Evolutionary conservation across 805 yeast genomes (phyloP).

Genomic region (Dipodascus geniculatus): DNA sequence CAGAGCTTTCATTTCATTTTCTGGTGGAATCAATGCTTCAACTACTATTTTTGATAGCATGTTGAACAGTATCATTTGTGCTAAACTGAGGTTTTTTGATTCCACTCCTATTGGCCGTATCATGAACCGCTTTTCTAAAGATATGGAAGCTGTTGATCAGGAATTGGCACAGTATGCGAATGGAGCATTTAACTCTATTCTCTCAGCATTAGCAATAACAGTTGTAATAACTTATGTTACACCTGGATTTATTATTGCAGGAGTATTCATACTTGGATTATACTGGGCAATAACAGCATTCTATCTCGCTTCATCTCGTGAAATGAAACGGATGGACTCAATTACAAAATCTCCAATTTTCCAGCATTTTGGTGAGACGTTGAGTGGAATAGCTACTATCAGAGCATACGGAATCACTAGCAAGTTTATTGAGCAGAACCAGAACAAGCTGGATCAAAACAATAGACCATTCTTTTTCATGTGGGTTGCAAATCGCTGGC

Average conservation of each 20-base stretch:
- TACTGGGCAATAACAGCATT: constrained; percentile 65
- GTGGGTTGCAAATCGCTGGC: constrained; percentile 96
- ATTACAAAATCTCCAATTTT: constrained; percentile 88
- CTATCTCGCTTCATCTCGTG: constrained; percentile 76
- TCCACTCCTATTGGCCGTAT: constrained; percentile 93
- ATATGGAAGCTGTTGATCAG: constrained; percentile 89
- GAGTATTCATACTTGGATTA: constrained; percentile 45
- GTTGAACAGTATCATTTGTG: constrained; percentile 53
- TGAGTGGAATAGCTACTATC: constrained; percentile 85
- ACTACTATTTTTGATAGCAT: constrained; percentile 57
- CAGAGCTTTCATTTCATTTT: constrained; percentile 49
- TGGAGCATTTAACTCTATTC: constrained; percentile 52
- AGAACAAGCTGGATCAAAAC: constrained; percentile 69
- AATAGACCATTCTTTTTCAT: constrained; percentile 87
- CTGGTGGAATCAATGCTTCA: constrained; percentile 71
- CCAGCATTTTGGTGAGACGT: constrained; percentile 90
- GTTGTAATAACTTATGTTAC: constrained; percentile 70
- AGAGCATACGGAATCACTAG: constrained; percentile 93
- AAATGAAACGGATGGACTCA: constrained; percentile 82
- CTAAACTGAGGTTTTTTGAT: constrained; percentile 83
- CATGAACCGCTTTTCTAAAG: constrained; percentile 93
- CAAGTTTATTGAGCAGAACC: constrained; percentile 70
- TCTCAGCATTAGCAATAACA: constrained; percentile 58
- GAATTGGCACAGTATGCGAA: constrained; percentile 74
- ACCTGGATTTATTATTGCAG: constrained; percentile 73